Percentiles rank a stretch among this genome's conserved stretches.
Evolutionary conservation across 176 grass and related monocot genomes (phyloP).

Genomic region (Oryza punctata): DNA sequence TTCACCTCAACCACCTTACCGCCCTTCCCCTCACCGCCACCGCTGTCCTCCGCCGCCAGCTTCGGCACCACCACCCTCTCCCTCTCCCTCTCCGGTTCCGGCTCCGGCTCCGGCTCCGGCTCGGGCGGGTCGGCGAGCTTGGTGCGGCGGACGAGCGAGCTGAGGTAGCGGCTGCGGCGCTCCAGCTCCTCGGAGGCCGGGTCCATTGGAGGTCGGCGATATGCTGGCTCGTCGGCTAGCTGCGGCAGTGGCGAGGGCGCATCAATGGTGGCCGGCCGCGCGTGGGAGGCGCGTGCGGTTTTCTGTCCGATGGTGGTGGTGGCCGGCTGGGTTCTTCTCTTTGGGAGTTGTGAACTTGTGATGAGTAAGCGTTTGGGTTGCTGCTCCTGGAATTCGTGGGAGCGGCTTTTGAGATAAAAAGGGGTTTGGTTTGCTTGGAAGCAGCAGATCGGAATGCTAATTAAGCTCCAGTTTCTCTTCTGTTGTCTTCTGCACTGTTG

Average conservation of each 20-base stretch:
- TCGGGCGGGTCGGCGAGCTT: constrained; percentile 51
- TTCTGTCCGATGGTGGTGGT: not conserved
- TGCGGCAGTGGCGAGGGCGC: constrained; percentile 13
- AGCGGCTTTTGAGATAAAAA: constrained; percentile 44
- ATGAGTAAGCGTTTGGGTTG: constrained; percentile 12
- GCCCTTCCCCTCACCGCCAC: constrained; percentile 20
- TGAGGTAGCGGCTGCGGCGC: constrained; percentile 81
- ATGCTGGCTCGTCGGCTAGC: not conserved
- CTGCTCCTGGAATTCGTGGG: constrained; percentile 58
- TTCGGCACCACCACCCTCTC: not conserved
- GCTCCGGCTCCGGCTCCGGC: not conserved
- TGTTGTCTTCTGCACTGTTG: not conserved
- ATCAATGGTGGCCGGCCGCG: not conserved
- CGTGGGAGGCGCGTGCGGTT: not conserved
- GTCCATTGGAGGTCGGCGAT: constrained; percentile 38
- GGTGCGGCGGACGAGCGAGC: constrained; percentile 76
- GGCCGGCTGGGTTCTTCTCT: constrained; percentile 45
- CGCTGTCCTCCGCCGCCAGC: not conserved
- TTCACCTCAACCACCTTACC: constrained; percentile 8
- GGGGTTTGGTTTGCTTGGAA: not conserved
- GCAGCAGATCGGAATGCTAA: not conserved
- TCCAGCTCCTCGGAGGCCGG: constrained; percentile 79
- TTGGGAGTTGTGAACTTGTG: too few relatives aligned
- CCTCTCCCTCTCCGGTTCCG: not conserved
- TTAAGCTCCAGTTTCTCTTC: not conserved